phyloP scores from a whole-genome alignment of 2,329 filamentous ascomycete species.

The Dactylella cylindrospora region DNA sequence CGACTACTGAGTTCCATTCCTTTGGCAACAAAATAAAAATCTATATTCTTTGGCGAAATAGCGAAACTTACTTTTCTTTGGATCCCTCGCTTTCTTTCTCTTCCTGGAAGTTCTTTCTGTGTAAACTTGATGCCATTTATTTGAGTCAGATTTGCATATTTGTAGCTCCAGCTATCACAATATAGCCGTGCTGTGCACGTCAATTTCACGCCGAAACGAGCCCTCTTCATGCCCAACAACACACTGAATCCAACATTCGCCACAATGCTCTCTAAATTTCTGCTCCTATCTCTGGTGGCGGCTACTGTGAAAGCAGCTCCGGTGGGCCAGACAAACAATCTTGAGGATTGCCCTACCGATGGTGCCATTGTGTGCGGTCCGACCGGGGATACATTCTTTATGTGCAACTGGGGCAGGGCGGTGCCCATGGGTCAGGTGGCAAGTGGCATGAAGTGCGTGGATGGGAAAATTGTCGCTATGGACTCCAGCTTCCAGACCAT shows the following conservation, averaged over 20 bases:
- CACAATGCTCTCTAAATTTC: slow-evolving; percentile 27
- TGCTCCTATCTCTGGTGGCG: slow-evolving; percentile 10
- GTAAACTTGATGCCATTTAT: not conserved
- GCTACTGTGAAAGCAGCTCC: slow-evolving; percentile 22
- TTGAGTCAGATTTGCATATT: not conserved
- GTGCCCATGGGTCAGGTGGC: slow-evolving; percentile 38
- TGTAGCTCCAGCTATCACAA: slow-evolving; percentile 11
- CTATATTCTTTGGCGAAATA: not conserved
- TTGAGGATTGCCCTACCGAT: slow-evolving; percentile 20
- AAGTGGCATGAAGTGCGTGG: slow-evolving; percentile 21
- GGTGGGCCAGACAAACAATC: slow-evolving; percentile 16
- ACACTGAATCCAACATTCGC: slow-evolving; percentile 10
- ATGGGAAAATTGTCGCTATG: slow-evolving; percentile 16
- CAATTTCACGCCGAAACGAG: not conserved
- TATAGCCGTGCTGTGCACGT: slow-evolving; percentile 31
- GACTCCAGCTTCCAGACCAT: not conserved
- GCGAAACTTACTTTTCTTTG: slow-evolving; percentile 8
- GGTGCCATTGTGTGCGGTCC: slow-evolving; percentile 28
- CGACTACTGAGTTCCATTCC: slow-evolving; percentile 35
- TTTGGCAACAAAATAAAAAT: slow-evolving; percentile 17
- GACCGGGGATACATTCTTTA: slow-evolving; percentile 21
- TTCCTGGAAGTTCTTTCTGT: not conserved
- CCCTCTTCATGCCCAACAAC: not conserved
- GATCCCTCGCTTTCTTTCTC: slow-evolving; percentile 1
- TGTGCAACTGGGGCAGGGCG: slow-evolving; percentile 27